Conservation (phyloP, 441 rosid genomes). For the Hura crepitans region DNA sequence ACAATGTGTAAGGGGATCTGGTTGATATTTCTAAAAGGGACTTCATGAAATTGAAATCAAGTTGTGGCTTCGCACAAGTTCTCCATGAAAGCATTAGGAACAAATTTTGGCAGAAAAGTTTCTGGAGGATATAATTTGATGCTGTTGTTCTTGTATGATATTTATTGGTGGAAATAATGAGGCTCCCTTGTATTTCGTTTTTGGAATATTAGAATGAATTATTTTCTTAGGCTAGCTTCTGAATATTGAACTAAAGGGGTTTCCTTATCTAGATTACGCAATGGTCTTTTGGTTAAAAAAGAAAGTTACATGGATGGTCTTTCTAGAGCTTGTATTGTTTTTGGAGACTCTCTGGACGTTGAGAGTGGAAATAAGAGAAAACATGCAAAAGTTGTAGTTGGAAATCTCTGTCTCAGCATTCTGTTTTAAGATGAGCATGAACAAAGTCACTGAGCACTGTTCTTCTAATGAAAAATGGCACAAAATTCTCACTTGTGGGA, state of each 20-base stretch:
- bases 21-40: too few species aligned
- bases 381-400: neutral
- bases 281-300: too few species aligned
- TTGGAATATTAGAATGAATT: neutral
- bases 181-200: neutral
- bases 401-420: neutral
- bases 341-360: neutral
- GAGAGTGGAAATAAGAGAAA: neutral
- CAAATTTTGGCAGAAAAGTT: too few species aligned
- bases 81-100: too few species aligned
- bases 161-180: too few species aligned
- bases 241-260: too few species aligned
- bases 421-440: neutral
- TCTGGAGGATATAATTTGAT: too few species aligned
- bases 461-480: neutral
- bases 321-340: neutral
- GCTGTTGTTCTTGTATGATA: neutral
- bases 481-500: neutral
- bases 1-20: too few species aligned
- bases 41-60: too few species aligned
- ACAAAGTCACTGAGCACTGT: neutral
- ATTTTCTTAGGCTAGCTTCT: neutral
- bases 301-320: constrained; percentile 7
- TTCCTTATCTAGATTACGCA: too few species aligned
- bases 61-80: too few species aligned